Conservation (phyloP, 441 rosid species). For the Aleurites moluccanus region DNA sequence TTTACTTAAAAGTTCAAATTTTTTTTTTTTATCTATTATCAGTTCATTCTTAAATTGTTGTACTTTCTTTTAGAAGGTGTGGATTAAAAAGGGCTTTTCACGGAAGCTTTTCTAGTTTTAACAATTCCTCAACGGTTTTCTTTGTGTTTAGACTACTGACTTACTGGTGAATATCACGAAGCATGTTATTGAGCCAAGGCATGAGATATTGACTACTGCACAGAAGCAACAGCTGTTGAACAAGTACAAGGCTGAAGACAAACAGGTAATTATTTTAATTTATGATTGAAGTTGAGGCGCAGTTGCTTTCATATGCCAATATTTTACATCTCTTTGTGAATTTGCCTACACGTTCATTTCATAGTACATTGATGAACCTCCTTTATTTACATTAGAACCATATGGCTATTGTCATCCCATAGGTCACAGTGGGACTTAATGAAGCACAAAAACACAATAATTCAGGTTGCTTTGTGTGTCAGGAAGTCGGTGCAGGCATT, state of each 20-base stretch:
- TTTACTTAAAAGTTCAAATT: too few relatives aligned
- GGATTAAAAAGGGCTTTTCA: not conserved
- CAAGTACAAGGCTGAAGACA: conserved; percentile 40
- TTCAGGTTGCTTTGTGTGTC: not conserved
- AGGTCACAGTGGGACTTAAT: not conserved
- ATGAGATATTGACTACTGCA: conserved; percentile 37
- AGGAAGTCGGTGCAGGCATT: not conserved
- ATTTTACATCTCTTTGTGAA: not conserved
- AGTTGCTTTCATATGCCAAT: not conserved
- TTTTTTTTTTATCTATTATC: not conserved
- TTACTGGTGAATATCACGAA: conserved; percentile 56
- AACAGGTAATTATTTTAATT: conserved; percentile 36
- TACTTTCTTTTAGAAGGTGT: not conserved
- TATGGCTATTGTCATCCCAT: too few relatives aligned
- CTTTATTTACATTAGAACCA: not conserved
- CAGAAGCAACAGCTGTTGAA: conserved; percentile 44
- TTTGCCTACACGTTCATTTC: not conserved
- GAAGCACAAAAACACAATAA: not conserved
- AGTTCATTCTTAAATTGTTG: not conserved
- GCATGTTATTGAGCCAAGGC: conserved; percentile 47
- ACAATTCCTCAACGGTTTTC: not conserved
- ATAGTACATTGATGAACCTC: not conserved
- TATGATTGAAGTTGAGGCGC: not conserved
- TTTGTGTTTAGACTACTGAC: conserved; percentile 46
- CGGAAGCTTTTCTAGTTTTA: not conserved